These are phyloP conservation scores for Termitomyces sp. DNA, from an alignment of 768 basidiomycete species.

Conservation along the genomic window DNA sequence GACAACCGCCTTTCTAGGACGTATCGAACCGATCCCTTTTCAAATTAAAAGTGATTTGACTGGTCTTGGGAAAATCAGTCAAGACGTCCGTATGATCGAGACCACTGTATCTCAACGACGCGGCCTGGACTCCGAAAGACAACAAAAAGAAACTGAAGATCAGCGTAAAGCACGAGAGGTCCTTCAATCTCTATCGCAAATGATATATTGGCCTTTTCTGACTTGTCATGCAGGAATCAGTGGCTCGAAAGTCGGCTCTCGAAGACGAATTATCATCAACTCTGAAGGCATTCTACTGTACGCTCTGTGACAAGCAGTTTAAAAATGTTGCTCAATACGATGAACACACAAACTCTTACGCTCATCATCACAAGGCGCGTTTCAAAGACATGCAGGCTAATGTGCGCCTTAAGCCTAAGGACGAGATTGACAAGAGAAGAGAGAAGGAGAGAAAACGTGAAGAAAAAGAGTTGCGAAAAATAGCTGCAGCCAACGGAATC, in stretches of 20 bases:
- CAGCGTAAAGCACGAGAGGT: constrained; percentile 76
- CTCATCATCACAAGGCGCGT: constrained; percentile 83
- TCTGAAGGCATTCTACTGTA: constrained; percentile 75
- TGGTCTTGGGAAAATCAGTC: constrained; percentile 74
- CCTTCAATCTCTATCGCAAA: neutral
- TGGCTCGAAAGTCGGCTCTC: constrained; percentile 63
- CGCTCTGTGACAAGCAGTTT: constrained; percentile 85
- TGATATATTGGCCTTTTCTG: neutral
- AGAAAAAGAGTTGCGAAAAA: constrained; percentile 80
- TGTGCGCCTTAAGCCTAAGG: constrained; percentile 60
- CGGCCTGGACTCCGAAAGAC: constrained; percentile 76
- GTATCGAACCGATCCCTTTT: constrained; percentile 82
- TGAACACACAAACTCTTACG: constrained; percentile 87
- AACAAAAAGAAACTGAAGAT: constrained; percentile 75
- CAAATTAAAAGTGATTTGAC: constrained; percentile 73
- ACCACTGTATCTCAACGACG: constrained; percentile 82
- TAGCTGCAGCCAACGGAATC: constrained; percentile 80
- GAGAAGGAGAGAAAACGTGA: constrained; percentile 86
- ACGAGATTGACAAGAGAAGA: constrained; percentile 70
- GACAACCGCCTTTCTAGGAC: constrained; percentile 42
- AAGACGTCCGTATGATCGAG: constrained; percentile 83
- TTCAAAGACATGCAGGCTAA: constrained; percentile 80
- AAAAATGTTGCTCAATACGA: constrained; percentile 84
- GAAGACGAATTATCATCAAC: constrained; percentile 66
- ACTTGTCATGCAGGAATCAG: constrained; percentile 44